Evolutionary conservation across 179 eudicot species (phyloP), one percentile per base, ranked within the genome.

Genomic region (Dionaea muscipula): DNA sequence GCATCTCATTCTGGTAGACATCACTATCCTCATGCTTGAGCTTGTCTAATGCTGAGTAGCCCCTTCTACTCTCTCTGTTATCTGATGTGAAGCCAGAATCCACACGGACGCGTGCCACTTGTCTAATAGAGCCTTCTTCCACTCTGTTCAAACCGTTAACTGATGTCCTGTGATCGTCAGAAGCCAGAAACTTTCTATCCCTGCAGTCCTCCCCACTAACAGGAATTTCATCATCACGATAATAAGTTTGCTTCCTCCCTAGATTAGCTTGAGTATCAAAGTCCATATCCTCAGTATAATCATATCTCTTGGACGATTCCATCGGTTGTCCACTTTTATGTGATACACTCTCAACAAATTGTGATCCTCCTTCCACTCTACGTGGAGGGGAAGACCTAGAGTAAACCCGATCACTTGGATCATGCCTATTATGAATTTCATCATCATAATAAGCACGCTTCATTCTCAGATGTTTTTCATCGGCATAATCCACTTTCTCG

Each of bases 311-410:
- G 20, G 31, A 63, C 52, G 21, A 11, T 24, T 56, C 67, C n/a
- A 31, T 45, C 18, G 51, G 21, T 2, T 53, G 60, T 19, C 59
- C 64, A 47, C 61, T 72, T 20, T 35, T 52, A 31, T 17, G 24
- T 31, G 55, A 56, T 21, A 35, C 46, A 59, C 68, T 63, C 39
- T 65, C 70, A 46, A 64, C 63, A 26, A 53, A 27, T 24, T 24
- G 53, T 23, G 51, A 51, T 48, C 66, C 64, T 37, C 56, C 51
- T 19, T 62, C 60, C 23, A 19, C 35, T n/a, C 59, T 53, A 36
- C 49, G 62, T 1, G 54, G 57, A 20, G 68, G 68, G 24, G 70
- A 68, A 19, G 73, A 70, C 56, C 75, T 63, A 28, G 78, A 67
- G 48, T 54, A 51, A 31, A 69, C 17, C 28, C 55, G 55, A 26